Base-by-base conservation (phyloP, 805 yeast genomes). In the Scheffersomyces lignosus region DNA sequence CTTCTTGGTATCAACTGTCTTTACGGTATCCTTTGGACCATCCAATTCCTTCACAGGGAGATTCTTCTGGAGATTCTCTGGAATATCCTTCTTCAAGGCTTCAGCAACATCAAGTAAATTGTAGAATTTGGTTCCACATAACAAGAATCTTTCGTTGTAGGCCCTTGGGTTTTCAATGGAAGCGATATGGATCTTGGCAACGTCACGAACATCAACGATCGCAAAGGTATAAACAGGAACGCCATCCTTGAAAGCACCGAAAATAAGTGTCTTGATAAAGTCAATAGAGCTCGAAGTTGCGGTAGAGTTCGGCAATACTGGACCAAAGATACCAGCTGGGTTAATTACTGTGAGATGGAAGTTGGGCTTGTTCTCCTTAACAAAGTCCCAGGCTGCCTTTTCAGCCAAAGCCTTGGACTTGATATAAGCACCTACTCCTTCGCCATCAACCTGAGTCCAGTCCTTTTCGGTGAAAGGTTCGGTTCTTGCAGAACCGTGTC, bases 391-490 rank as follows among this genome's bases (percentile, higher is more conserved):
- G 4, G 35, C 29, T 16, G 32, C 33, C 12, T 32, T 23, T 14
- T 42, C 41, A n/a, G 36, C 38, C 12, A 38, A 15, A 17, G 37
- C 25, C 15, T 42, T 41, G 15, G 38, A 29, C 15, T 31, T 25
- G 12, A 36, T 13, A 23, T 41, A 41, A 9, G 41, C 38, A 16
- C 41, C 36, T 5, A 40, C 27, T 40, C 70, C 69, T 34, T 74
- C 77, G 69, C 73, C 70, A 12, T 77, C 66, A 18, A 75, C 61
- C 28, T 73, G 74, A 41, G 79, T 78, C 78, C 83, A 77, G 18
- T 66, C 56, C 12, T 62, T 60, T 47, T 77, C 82, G 22, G 66
- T 66, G 43, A 64, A 62, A 13, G 59, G 54, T 24, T 60, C 58
- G 5, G 51, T 47, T 2, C 60, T 58, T 38, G 68, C 71, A 30